These are phyloP conservation scores for Hansenula sp. DNA, from an alignment of 1,139 yeast genomes.

Conservation along the genomic window DNA sequence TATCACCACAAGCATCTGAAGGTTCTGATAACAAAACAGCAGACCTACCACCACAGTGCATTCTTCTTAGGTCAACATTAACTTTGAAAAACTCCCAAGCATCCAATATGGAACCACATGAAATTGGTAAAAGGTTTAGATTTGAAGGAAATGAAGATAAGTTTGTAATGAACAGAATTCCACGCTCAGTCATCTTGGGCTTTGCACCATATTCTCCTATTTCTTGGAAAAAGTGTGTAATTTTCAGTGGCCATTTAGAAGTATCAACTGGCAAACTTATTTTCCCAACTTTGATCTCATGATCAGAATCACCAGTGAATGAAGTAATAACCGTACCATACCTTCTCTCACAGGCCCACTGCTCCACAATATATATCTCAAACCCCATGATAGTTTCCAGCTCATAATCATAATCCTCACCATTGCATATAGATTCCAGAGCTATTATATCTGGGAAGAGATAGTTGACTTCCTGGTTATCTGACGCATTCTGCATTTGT, in stretches of 20 bases:
- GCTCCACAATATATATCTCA: conserved; percentile 88
- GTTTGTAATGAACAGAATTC: conserved; percentile 74
- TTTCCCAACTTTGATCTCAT: conserved; percentile 56
- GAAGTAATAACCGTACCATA: conserved; percentile 69
- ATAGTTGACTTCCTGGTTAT: conserved; percentile 19
- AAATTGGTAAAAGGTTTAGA: conserved; percentile 65
- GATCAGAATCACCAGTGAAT: conserved; percentile 75
- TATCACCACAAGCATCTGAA: conserved; percentile 76
- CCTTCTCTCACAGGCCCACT: conserved; percentile 80
- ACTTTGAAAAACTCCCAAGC: conserved; percentile 57
- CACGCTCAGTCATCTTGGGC: conserved; percentile 47
- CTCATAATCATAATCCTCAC: conserved; percentile 21
- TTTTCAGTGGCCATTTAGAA: conserved; percentile 50
- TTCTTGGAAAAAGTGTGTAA: conserved; percentile 63
- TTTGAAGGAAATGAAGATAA: conserved; percentile 76
- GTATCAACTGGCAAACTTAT: conserved; percentile 57
- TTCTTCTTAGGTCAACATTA: conserved; percentile 70
- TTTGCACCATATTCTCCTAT: conserved; percentile 56
- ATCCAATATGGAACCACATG: conserved; percentile 48
- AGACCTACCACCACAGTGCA: conserved; percentile 85
- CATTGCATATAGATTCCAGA: conserved; percentile 32
- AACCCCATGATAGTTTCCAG: conserved; percentile 59
- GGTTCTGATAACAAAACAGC: conserved; percentile 66
- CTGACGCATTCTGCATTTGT: conserved; percentile 1
- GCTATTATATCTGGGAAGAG: conserved; percentile 52